Base-by-base conservation (phyloP, 2,329 filamentous ascomycete genomes). In the Xylaria sp. region DNA sequence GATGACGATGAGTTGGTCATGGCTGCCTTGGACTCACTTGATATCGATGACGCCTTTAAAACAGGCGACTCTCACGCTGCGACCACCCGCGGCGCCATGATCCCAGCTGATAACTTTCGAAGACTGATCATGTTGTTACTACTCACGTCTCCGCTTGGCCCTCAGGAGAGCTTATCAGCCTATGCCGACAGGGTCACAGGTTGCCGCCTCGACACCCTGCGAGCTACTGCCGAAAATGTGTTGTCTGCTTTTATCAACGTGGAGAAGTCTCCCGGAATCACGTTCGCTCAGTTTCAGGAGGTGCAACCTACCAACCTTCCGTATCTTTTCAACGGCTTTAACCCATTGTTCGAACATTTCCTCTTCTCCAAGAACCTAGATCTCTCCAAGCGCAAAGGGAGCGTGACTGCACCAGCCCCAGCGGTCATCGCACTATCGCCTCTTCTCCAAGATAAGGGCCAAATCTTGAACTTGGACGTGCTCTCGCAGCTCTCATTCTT, bases 401-500 rank as follows among this genome's bases (percentile, higher is more conserved):
- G 74, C 11, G 68, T 70, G 65, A 59, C 71, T 63, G 36, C 66
- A 71, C 38, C 69, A 62, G 44, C 68, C 44, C 38, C 67, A 13
- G 49, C 69, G 33, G 49, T 66, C 2, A 46, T 69, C 26, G 56
- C 58, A 9, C 56, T 15, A 15, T 76, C 77, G 61, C 87, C 89
- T 2, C 76, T 90, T 26, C 76, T 88, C 1, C 81, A 84, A 23
- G 81, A 85, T 23, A 77, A 74, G 5, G 88, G 86, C 36, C 87
- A 89, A 20, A 92, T 93, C 40, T 80, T 94, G 71, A 87, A 88
- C 71, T 79, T 88, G n/a, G 88, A 88, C 70, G 78, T 87, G 0
- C 79, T 93, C 0, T 90, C 87, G 2, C 92, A 94, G 75, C 81
- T 94, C 3, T 93, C 92, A 0, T 90, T 93, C 75, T 93, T 93